phyloP scores from a whole-genome alignment of 2,329 filamentous ascomycete genomes.

The Periconia digitata region DNA sequence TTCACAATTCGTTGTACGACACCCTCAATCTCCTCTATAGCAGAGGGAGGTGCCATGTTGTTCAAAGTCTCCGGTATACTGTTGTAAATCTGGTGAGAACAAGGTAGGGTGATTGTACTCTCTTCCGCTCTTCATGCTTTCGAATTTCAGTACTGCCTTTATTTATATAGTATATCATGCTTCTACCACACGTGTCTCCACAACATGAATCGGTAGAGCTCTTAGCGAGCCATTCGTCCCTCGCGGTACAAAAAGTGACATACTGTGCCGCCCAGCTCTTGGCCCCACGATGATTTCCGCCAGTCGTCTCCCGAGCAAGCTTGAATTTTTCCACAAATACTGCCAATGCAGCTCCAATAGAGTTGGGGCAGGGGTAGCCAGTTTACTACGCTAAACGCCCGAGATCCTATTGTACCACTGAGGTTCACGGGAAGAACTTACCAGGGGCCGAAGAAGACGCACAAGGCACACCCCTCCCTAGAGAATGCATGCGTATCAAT shows the following conservation, averaged over 20 bases:
- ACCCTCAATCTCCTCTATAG: constrained; percentile 20
- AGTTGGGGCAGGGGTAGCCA: too few relatives aligned
- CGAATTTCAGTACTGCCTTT: too few relatives aligned
- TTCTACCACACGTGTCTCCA: background rate
- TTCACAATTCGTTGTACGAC: constrained; percentile 35
- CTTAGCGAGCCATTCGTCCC: constrained; percentile 3
- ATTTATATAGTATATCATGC: background rate
- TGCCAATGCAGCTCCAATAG: background rate
- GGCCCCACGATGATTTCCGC: constrained; percentile 11
- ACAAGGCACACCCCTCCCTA: too few relatives aligned
- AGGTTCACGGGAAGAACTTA: too few relatives aligned
- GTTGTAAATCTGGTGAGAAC: too few relatives aligned
- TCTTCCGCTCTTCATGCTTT: too few relatives aligned
- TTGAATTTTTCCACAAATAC: constrained; percentile 16
- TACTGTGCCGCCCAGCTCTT: constrained; percentile 16
- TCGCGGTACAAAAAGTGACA: background rate
- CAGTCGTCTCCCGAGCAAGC: constrained; percentile 12
- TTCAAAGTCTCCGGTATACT: background rate
- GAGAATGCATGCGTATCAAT: too few relatives aligned
- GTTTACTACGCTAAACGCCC: too few relatives aligned
- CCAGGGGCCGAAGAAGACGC: too few relatives aligned
- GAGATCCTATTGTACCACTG: too few relatives aligned
- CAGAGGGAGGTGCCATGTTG: constrained; percentile 26
- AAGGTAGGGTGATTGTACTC: too few relatives aligned
- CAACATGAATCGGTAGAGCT: background rate